Percentiles rank a stretch among this genome's conserved stretches.
Conservation (phyloP, 768 basidiomycete species). For the Hygrophoropsis aurantiaca region DNA sequence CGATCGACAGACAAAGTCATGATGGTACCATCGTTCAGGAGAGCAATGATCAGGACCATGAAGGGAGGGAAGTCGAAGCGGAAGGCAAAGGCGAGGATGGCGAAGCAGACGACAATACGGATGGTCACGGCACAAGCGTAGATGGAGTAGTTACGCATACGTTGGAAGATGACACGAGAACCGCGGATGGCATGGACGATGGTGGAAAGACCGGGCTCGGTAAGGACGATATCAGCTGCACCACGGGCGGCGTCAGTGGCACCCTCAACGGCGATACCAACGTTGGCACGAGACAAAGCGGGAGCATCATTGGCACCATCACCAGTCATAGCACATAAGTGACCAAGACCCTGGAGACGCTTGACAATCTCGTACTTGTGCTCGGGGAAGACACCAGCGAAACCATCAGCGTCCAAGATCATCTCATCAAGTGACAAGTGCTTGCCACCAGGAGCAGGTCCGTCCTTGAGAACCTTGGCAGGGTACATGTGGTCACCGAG, state of each 20-base stretch:
- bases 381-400: conserved; percentile 98
- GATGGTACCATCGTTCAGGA: conserved; percentile 98
- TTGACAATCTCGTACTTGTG: conserved; percentile 99
- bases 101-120: conserved; percentile 98
- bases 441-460: conserved; percentile 84
- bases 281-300: conserved; percentile 96
- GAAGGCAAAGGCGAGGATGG: conserved; percentile 93
- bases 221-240: conserved; percentile 97
- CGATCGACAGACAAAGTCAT: conserved; percentile 98
- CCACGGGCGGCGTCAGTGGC: conserved; percentile 98
- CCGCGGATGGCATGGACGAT: conserved; percentile 99
- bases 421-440: conserved; percentile 89
- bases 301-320: conserved; percentile 99
- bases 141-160: conserved; percentile 99
- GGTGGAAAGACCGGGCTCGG: conserved; percentile 97
- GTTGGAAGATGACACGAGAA: conserved; percentile 98
- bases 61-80: conserved; percentile 99
- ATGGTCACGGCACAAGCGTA: conserved; percentile 96
- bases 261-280: conserved; percentile 99
- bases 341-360: conserved; percentile 93
- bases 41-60: conserved; percentile 98
- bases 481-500: conserved; percentile 99
- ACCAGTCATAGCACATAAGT: conserved; percentile 98
- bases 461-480: conserved; percentile 98
- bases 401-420: conserved; percentile 99